Percentiles rank a stretch among this genome's conserved stretches.
Conservation (phyloP, 495 filamentous ascomycete species). For the Hyphodiscus hymeniophilus region DNA sequence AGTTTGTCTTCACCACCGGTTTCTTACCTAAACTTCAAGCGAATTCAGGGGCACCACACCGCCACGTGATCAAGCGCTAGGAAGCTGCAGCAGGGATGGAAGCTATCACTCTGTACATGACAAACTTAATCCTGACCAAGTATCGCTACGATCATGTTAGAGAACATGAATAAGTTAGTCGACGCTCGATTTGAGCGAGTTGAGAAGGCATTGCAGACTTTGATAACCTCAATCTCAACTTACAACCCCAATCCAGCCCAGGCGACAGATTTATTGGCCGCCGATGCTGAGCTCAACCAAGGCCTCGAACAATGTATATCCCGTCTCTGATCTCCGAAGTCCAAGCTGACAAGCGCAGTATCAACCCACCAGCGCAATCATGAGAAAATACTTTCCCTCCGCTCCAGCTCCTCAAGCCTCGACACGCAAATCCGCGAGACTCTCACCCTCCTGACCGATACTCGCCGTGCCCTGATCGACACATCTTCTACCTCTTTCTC, state of each 20-base stretch:
- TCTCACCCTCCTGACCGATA: slow-evolving; percentile 50
- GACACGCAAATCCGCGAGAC: slow-evolving; percentile 56
- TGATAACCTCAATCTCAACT: slow-evolving; percentile 68
- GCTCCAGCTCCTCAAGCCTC: slow-evolving; percentile 45
- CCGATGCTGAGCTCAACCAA: slow-evolving; percentile 52
- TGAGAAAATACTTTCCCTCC: slow-evolving; percentile 52
- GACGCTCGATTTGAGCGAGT: slow-evolving; percentile 56
- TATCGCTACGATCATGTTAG: background rate
- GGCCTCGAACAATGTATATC: slow-evolving; percentile 49
- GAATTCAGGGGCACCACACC: too few species aligned
- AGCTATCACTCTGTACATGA: too few species aligned
- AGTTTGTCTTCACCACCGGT: too few species aligned
- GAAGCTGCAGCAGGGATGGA: slow-evolving; percentile 19
- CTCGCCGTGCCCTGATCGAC: slow-evolving; percentile 55
- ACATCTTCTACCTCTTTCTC: slow-evolving; percentile 47
- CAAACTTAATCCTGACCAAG: background rate
- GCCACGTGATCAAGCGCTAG: background rate
- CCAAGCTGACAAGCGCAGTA: slow-evolving; percentile 31
- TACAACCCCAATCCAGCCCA: slow-evolving; percentile 63
- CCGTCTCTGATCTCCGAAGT: background rate
- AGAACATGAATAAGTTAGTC: slow-evolving; percentile 50
- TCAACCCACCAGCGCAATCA: slow-evolving; percentile 61
- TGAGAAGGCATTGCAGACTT: slow-evolving; percentile 53
- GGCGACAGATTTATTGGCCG: slow-evolving; percentile 56
- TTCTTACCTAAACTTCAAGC: too few species aligned